Evolutionary conservation across 805 yeast genomes (phyloP), one percentile per base, ranked within the genome.

Genomic region (Nakazawaea laoshanensis): DNA sequence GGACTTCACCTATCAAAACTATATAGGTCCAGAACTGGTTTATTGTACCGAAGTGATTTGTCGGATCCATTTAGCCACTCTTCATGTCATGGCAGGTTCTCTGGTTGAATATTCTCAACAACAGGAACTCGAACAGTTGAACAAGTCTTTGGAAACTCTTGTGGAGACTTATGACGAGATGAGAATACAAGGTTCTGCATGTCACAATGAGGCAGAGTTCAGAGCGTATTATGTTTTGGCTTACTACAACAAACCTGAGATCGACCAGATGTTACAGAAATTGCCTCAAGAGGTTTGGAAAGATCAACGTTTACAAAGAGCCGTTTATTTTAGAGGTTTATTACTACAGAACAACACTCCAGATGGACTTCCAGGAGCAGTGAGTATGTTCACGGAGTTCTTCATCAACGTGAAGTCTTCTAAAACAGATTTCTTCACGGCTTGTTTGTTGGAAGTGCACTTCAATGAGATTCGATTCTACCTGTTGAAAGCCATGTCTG

Each of bases 1-100:
- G 54, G 99, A 92, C 53, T 92, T 92, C 55, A 88, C 96, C 0
- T 88, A 84, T 49, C 98, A 92, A 50, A 89, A 89, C 52, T 89
- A 77, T 46, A 78, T 77, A 26, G 98, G 97, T 0, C 83, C 88
- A 2, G 97, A 92, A 51, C 94, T 96, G 2, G 72, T 89, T 7
- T 89, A 81, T 43, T 92, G 97, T 53, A 84, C 85, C 47, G 98
- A 92, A 53, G 63, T 79, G 33, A 92, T 92, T 44, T 95, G 87
- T 4, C 63, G 98, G 35, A 80, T 88, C 14, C 98, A 92, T 51
- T 65, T 89, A 17, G 50, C 85, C 11, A 77, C 83, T 1, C 57
- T 88, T 24, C 97, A 92, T 55, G 57, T 81, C 1, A 87, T 92
- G 96, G 82, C 95, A 0, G 81, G 78, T 19, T 61, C 66, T 24